These are phyloP conservation scores for Conringia planisiliqua DNA, from an alignment of 345 rosid species.

Conservation along the genomic window DNA sequence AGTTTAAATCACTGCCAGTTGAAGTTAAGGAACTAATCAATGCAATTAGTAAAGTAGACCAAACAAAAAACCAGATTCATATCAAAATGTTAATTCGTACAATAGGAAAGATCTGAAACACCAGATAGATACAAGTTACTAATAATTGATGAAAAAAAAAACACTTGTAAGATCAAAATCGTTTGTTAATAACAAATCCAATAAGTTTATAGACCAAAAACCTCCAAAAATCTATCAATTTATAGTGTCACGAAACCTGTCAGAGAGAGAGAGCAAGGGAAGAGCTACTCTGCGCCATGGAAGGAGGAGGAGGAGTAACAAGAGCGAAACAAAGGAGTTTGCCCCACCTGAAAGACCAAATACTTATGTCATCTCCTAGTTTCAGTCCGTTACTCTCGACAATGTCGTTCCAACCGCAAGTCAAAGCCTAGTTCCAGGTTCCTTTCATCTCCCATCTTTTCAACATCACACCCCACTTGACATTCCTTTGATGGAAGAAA, in stretches of 20 bases:
- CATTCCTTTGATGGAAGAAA: background rate
- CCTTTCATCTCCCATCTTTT: background rate
- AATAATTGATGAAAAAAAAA: background rate
- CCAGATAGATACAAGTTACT: background rate
- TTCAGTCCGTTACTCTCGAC: background rate
- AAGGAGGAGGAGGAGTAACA: background rate
- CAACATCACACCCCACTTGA: background rate
- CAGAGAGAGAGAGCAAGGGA: background rate
- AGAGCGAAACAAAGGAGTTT: constrained; percentile 1
- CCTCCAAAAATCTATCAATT: background rate
- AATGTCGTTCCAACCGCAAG: background rate
- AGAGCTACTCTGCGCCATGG: background rate
- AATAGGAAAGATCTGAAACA: background rate
- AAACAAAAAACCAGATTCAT: too few relatives aligned
- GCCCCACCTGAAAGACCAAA: constrained; percentile 6
- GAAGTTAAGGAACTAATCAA: background rate
- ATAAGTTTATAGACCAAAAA: background rate
- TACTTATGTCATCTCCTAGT: background rate
- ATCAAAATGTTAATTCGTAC: too few relatives aligned
- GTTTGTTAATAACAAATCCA: background rate
- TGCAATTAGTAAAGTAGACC: too few relatives aligned
- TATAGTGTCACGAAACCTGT: background rate
- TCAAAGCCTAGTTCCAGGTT: background rate
- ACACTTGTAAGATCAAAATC: background rate
- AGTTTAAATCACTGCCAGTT: background rate